These are phyloP conservation scores for Fomitiporia mediterranea DNA, from an alignment of 1,284 basidiomycete genomes.

Conservation along the genomic window DNA sequence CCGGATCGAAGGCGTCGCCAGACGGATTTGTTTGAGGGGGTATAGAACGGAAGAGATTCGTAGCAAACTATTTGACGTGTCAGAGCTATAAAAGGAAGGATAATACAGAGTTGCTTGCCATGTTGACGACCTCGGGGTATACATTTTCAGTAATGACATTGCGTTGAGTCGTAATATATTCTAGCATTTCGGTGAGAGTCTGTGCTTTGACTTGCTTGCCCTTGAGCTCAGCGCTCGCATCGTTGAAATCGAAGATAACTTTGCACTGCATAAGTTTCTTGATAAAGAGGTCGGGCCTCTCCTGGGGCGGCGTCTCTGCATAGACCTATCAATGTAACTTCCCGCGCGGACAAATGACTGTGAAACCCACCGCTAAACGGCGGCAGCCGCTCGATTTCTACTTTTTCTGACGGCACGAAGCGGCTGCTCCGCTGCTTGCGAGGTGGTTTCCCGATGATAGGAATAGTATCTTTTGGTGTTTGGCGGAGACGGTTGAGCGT, in stretches of 20 bases:
- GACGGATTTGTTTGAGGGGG: slow-evolving; percentile 98
- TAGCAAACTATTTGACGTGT: slow-evolving; percentile 66
- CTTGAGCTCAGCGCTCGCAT: slow-evolving; percentile 91
- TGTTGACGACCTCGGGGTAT: slow-evolving; percentile 99
- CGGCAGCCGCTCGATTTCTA: slow-evolving; percentile 93
- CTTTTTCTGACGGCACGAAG: slow-evolving; percentile 94
- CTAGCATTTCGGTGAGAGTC: slow-evolving; percentile 97
- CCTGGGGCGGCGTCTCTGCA: slow-evolving; percentile 84
- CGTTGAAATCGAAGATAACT: slow-evolving; percentile 98
- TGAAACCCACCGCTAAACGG: slow-evolving; percentile 79
- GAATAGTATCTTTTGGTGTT: slow-evolving; percentile 90
- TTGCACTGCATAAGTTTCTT: slow-evolving; percentile 95
- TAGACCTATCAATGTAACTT: slow-evolving; percentile 20
- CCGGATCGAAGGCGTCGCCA: slow-evolving; percentile 98
- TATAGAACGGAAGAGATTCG: slow-evolving; percentile 98
- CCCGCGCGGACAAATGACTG: slow-evolving; percentile 12
- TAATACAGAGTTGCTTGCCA: slow-evolving; percentile 56
- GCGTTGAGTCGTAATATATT: slow-evolving; percentile 96
- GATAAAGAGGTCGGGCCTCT: slow-evolving; percentile 89
- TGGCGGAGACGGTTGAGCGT: slow-evolving; percentile 65
- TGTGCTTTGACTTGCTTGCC: slow-evolving; percentile 99
- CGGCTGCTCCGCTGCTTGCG: slow-evolving; percentile 94
- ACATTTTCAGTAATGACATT: slow-evolving; percentile 95
- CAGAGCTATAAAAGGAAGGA: slow-evolving; percentile 11
- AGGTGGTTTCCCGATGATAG: slow-evolving; percentile 90